These are phyloP conservation scores for Nicotiana noctiflora DNA, from an alignment of 257 asterid species.

Conservation along the genomic window DNA sequence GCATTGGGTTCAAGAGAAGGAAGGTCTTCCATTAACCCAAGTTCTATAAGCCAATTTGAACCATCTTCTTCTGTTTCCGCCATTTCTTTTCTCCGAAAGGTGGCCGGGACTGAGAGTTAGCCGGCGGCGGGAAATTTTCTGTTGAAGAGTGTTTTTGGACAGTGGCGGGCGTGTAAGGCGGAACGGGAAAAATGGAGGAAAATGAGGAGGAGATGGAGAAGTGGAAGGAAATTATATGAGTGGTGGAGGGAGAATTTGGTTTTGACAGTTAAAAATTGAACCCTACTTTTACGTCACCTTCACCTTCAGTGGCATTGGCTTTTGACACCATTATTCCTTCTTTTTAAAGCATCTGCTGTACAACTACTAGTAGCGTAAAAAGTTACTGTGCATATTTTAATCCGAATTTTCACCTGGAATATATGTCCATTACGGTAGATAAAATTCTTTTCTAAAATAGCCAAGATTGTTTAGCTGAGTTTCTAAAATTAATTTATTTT, in stretches of 20 bases:
- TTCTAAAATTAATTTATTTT: too few relatives aligned
- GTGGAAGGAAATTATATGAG: neutral
- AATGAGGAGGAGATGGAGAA: neutral
- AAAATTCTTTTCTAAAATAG: neutral
- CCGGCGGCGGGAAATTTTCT: conserved; percentile 2
- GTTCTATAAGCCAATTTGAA: conserved; percentile 43
- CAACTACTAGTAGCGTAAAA: neutral
- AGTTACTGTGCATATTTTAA: neutral
- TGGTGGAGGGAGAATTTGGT: conserved; percentile 5
- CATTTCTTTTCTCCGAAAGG: conserved; percentile 24
- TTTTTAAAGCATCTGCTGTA: neutral
- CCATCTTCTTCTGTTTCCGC: conserved; percentile 25
- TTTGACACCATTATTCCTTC: neutral
- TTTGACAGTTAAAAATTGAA: neutral
- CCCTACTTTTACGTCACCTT: neutral
- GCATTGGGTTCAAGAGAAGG: conserved; percentile 28
- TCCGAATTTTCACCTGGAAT: neutral
- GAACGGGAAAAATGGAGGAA: conserved; percentile 2
- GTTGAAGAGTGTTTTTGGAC: neutral
- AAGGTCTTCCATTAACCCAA: conserved; percentile 34
- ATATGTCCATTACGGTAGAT: neutral
- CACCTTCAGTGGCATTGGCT: neutral
- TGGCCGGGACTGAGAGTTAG: neutral
- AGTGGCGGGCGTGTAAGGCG: neutral
- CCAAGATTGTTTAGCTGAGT: too few relatives aligned